A percentile compares a stretch with the other conserved stretches of the same genome.
phyloP scores from a whole-genome alignment of 371 early-diverging fungal species.

The Neoconidiobolus thromboides region DNA sequence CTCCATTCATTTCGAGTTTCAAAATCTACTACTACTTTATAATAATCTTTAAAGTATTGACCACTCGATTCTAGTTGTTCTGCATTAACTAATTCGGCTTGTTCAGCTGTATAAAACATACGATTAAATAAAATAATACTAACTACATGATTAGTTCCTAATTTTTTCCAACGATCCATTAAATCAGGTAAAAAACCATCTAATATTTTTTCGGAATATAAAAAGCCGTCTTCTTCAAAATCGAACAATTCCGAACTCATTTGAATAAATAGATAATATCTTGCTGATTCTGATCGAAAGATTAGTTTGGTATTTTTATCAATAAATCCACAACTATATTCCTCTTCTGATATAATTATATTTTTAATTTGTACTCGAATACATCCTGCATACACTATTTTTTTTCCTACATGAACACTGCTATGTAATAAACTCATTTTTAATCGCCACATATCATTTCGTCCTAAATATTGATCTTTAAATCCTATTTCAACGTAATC shows the following conservation, averaged over 20 bases:
- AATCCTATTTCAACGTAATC: slow-evolving; percentile 75
- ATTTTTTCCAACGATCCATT: slow-evolving; percentile 67
- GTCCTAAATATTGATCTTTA: slow-evolving; percentile 79
- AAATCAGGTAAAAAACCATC: slow-evolving; percentile 78
- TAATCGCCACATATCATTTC: slow-evolving; percentile 87
- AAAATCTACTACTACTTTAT: slow-evolving; percentile 85
- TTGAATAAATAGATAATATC: slow-evolving; percentile 83
- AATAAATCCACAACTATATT: slow-evolving; percentile 52
- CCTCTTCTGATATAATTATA: slow-evolving; percentile 38
- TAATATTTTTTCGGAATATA: slow-evolving; percentile 78
- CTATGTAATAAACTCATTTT: slow-evolving; percentile 46
- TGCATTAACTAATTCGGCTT: slow-evolving; percentile 23
- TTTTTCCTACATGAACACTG: slow-evolving; percentile 62
- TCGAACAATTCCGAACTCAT: slow-evolving; percentile 94
- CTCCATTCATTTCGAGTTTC: slow-evolving; percentile 79
- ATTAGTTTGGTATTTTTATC: slow-evolving; percentile 59
- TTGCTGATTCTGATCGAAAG: slow-evolving; percentile 88
- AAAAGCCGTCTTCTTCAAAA: slow-evolving; percentile 88
- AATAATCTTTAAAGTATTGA: slow-evolving; percentile 72
- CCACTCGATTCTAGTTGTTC: slow-evolving; percentile 23
- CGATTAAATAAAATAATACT: slow-evolving; percentile 85
- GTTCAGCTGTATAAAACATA: slow-evolving; percentile 41
- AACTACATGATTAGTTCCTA: slow-evolving; percentile 85
- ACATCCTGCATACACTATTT: slow-evolving; percentile 41
- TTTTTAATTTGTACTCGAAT: slow-evolving; percentile 77